These are phyloP conservation scores for Cotoneaster glaucophyllus DNA, from an alignment of 306 rosid species.

Conservation along the genomic window DNA sequence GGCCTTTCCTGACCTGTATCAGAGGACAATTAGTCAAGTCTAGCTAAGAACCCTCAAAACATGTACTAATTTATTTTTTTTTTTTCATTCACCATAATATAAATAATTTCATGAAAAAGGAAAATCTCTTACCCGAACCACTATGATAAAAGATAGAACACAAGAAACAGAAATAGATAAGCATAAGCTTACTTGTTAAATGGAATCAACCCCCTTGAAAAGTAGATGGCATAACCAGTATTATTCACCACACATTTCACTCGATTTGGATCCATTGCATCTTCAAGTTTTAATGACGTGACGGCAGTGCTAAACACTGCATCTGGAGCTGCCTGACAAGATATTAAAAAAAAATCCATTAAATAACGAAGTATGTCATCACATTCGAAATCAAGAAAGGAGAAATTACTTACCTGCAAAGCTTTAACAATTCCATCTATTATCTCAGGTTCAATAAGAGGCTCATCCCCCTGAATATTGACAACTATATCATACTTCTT, in stretches of 20 bases:
- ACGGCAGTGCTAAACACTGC: slow-evolving; percentile 99
- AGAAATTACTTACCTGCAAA: slow-evolving; percentile 51
- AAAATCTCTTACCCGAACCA: background rate
- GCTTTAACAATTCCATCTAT: slow-evolving; percentile 89
- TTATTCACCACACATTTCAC: slow-evolving; percentile 85
- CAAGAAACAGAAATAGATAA: background rate
- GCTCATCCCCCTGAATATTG: slow-evolving; percentile 97
- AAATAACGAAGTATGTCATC: background rate
- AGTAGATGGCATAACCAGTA: slow-evolving; percentile 82
- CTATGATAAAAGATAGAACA: background rate
- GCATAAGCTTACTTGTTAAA: slow-evolving; percentile 66
- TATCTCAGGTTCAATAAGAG: slow-evolving; percentile 90
- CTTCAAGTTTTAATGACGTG: slow-evolving; percentile 78
- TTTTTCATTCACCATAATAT: background rate
- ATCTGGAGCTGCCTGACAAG: slow-evolving; percentile 81
- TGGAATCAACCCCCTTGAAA: slow-evolving; percentile 92
- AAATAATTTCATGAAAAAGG: background rate
- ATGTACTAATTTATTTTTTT: background rate
- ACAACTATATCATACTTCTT: slow-evolving; percentile 85
- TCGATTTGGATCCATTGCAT: slow-evolving; percentile 79
- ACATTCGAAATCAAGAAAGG: background rate
- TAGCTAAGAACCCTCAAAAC: background rate
- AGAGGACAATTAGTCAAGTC: slow-evolving; percentile 20
- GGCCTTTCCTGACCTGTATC: slow-evolving; percentile 69
- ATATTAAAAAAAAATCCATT: slow-evolving; percentile 6